Percentiles rank a stretch among this genome's conserved stretches.
Evolutionary conservation across 2,329 filamentous ascomycete species (phyloP).

Genomic region (Epichloe coenophiala): DNA sequence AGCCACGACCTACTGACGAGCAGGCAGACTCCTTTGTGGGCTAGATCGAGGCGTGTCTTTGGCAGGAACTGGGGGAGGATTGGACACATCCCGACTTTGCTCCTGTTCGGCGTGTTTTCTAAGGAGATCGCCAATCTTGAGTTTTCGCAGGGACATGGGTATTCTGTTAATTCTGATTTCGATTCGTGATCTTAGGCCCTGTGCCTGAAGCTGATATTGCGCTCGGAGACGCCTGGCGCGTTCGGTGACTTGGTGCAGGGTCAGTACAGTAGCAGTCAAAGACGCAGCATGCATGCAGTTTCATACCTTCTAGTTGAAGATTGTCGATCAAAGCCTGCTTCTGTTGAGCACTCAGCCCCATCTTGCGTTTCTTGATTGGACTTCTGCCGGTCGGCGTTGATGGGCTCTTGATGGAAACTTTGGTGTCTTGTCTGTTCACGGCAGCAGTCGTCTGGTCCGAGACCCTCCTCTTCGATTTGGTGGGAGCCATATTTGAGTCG

Average conservation of each 20-base stretch:
- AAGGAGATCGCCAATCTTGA: constrained; percentile 71
- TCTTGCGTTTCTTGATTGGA: constrained; percentile 47
- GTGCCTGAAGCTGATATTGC: constrained; percentile 78
- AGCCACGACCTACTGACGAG: constrained; percentile 15
- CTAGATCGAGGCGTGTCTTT: constrained; percentile 31
- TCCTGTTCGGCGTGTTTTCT: constrained; percentile 34
- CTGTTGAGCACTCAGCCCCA: constrained; percentile 53
- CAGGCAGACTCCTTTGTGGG: constrained; percentile 20
- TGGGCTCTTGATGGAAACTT: constrained; percentile 16
- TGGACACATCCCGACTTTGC: constrained; percentile 23
- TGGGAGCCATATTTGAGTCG: constrained; percentile 31
- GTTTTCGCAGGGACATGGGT: constrained; percentile 62
- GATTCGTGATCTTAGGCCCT: constrained; percentile 71
- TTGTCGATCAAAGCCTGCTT: constrained; percentile 86
- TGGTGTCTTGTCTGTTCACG: constrained; percentile 8
- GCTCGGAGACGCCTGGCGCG: constrained; percentile 76
- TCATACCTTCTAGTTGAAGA: constrained; percentile 71
- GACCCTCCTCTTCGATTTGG: constrained; percentile 23
- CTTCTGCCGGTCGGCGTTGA: constrained; percentile 34
- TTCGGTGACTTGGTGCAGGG: constrained; percentile 54
- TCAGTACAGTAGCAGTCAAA: background rate
- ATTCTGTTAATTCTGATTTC: constrained; percentile 92
- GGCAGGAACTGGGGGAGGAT: constrained; percentile 35
- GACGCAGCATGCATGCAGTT: background rate
- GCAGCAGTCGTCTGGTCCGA: constrained; percentile 12